Base-by-base conservation (phyloP, 1,284 basidiomycete genomes). In the Papiliotrema laurentii region DNA sequence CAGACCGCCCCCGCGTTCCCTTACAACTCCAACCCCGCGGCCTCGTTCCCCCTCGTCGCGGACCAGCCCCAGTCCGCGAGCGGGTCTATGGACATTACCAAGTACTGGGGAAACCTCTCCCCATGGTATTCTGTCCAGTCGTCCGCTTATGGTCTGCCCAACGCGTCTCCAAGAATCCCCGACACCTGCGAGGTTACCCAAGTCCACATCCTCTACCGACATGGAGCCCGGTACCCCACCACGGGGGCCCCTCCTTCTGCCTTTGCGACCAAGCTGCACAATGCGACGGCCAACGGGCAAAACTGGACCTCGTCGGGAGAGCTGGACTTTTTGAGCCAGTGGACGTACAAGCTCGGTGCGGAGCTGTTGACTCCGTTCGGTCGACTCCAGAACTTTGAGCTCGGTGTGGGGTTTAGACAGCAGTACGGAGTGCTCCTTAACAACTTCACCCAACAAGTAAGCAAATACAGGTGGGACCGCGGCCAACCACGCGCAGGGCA, bases 391-490 rank as follows among this genome's bases (percentile, higher is more conserved):
- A 67, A 71, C 47, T 73, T 72, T 52, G 61, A 67, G 43, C 62
- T 73, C 19, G 72, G 72, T 37, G 68, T 66, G 2, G 50, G 56
- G 13, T 61, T 64, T 46, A 47, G 72, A 13, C 60, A 64, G 66
- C 87, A 88, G 73, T 91, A 89, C 58, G 88, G 87, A 3, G 83
- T 82, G 70, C 74, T 90, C 40, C 77, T 89, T 24, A 78, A 87
- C 81, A 85, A 89, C 61, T 91, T 91, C 64, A 87, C 85, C 24
- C 57, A 57, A 47, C 67, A 51, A 27, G 43, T 45, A 25, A 37
- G 43, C 26, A 25, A 16, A 14, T n/a, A 10, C 38, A 22, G 21
- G 22, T 25, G 6, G 5, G 19, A n/a, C 19, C 19, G 24, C 18
- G 16, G 13, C 16, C 13, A 30, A 24, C 5, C 19, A 27, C 27